Percentiles rank a stretch among this genome's conserved stretches.
Evolutionary conservation across 495 filamentous ascomycete genomes (phyloP).

Genomic region (Bacidia gigantensis): DNA sequence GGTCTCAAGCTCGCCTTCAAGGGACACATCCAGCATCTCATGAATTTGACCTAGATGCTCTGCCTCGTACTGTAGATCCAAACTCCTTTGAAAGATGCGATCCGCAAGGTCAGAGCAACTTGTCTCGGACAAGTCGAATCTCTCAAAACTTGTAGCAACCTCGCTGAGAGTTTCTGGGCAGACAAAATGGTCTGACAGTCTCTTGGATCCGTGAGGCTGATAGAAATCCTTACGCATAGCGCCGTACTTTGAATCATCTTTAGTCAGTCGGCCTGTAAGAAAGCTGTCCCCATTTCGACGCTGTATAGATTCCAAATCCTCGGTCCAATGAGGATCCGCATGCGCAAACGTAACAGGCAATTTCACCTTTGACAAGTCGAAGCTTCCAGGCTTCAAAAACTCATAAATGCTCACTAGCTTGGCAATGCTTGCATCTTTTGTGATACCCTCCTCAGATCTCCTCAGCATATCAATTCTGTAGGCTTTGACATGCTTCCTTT

Average conservation of each 20-base stretch:
- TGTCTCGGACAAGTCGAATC: neutral
- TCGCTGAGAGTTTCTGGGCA: conserved; percentile 60
- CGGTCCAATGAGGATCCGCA: conserved; percentile 66
- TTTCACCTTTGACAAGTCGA: neutral
- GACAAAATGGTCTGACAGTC: neutral
- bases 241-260: neutral
- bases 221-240: neutral
- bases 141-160: conserved; percentile 17
- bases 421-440: conserved; percentile 59
- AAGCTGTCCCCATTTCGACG: neutral
- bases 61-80: conserved; percentile 49
- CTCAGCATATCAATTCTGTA: conserved; percentile 71
- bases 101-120: conserved; percentile 52
- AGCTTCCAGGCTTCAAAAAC: conserved; percentile 67
- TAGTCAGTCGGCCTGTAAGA: neutral
- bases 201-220: neutral
- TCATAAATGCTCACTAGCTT: conserved; percentile 77
- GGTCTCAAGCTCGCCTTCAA: conserved; percentile 42
- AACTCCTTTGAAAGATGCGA: conserved; percentile 62
- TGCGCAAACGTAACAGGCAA: conserved; percentile 31
- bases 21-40: conserved; percentile 50
- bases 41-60: conserved; percentile 41
- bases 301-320: conserved; percentile 53
- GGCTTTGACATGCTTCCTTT: conserved; percentile 76
- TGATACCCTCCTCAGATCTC: conserved; percentile 42